Evolutionary conservation across 1,284 basidiomycete species (phyloP), one percentile per base, ranked within the genome.

Genomic region (Ceratobasidium sp.): DNA sequence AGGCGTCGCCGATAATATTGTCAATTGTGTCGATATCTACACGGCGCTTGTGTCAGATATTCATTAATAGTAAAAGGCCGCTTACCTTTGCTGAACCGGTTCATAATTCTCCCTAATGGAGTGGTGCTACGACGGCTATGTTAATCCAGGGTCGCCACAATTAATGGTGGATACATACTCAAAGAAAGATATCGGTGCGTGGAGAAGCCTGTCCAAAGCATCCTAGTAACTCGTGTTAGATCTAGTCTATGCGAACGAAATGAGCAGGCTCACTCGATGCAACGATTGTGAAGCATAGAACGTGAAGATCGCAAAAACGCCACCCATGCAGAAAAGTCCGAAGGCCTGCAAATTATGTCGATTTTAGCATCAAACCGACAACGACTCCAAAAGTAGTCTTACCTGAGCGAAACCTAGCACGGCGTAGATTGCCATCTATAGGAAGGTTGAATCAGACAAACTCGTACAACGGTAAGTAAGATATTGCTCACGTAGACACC

Each of bases 91-190:
- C 89, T 87, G 82, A 94, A 93, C n/a, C 93, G 87, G 82, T 94
- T 94, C 89, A 94, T 92, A 79, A 97, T 94, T 27, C 96, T 90
- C 15, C 96, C 96, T 14, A 96, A 85, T 7, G 95, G 96, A 86
- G 44, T 50, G 29, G 44, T 51, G 17, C 67, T 60, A 41, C 36
- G 11, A 41, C 11, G 11, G 11, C 36, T 5, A 41, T 41, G 36
- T 41, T 41, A 4, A 41, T 41, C 36, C 4, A 41, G 36, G 11
- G 36, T 11, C 6, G 6, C 11, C 11, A 41, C 11, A 41, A 11
- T 41, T 41, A 41, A 41, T 41, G 36, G 36, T 5, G 36, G 78
- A 76, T 87, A 88, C 0, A 93, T 95, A 0, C 93, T 96, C 95
- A 80, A 95, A 96, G 85, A 95, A 95, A 6, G 89, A 88, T 89